A percentile compares a stretch with the other conserved stretches of the same genome.
Conservation (phyloP, 768 basidiomycete genomes). For the Podaxis mareebaensis region DNA sequence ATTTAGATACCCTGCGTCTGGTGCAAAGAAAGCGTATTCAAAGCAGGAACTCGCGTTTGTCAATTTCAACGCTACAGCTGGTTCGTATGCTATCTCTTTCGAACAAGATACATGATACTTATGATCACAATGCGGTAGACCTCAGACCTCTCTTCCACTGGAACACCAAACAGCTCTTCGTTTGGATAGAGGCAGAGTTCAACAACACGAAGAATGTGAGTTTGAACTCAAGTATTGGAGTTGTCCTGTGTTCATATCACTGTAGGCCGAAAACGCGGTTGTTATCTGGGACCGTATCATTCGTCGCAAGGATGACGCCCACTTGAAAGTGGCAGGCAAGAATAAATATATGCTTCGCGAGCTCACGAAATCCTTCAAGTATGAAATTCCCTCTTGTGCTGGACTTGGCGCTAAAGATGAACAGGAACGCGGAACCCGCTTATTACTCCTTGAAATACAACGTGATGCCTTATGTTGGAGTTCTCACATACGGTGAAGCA, state of each 20-base stretch:
- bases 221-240: not conserved
- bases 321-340: constrained; percentile 61
- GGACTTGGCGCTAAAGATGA: constrained; percentile 4
- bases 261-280: constrained; percentile 47
- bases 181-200: constrained; percentile 87
- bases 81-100: constrained; percentile 37
- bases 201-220: constrained; percentile 67
- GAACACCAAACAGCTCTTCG: constrained; percentile 95
- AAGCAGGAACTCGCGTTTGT: constrained; percentile 80
- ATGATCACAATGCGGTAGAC: constrained; percentile 45
- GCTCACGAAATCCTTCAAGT: constrained; percentile 73
- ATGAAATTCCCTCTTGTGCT: constrained; percentile 31
- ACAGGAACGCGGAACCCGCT: constrained; percentile 64
- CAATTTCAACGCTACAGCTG: constrained; percentile 79
- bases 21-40: constrained; percentile 47
- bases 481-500: constrained; percentile 77
- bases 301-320: constrained; percentile 73
- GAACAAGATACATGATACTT: not conserved
- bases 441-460: constrained; percentile 83
- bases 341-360: constrained; percentile 89
- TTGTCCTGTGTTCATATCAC: constrained; percentile 2
- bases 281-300: constrained; percentile 94
- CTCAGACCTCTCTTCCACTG: constrained; percentile 84
- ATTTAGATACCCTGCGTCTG: constrained; percentile 47
- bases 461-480: constrained; percentile 86